These are phyloP conservation scores for Suillus plorans DNA, from an alignment of 768 basidiomycete genomes.

Conservation along the genomic window DNA sequence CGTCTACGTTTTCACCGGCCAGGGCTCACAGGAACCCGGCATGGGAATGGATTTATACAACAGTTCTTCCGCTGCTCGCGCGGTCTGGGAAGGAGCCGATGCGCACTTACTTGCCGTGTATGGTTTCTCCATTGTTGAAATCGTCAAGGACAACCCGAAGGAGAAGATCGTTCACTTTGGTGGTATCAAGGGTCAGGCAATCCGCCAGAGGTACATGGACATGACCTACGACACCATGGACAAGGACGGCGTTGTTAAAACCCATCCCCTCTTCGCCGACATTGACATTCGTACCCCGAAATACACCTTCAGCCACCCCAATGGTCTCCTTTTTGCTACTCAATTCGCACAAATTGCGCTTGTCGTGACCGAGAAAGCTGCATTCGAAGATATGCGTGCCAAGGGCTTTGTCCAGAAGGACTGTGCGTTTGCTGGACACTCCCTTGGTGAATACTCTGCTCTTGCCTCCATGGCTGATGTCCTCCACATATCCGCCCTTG, in stretches of 20 bases:
- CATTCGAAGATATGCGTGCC: conserved; percentile 96
- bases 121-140: conserved; percentile 98
- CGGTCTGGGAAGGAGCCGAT: conserved; percentile 97
- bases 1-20: conserved; percentile 97
- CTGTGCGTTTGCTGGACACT: conserved; percentile 96
- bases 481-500: conserved; percentile 89
- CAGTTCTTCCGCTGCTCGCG: conserved; percentile 87
- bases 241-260: conserved; percentile 94
- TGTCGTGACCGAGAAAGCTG: conserved; percentile 97
- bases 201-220: conserved; percentile 99
- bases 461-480: conserved; percentile 97
- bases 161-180: conserved; percentile 98
- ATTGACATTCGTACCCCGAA: conserved; percentile 93
- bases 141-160: conserved; percentile 98
- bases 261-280: conserved; percentile 92
- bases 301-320: conserved; percentile 98
- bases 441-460: conserved; percentile 97
- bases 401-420: conserved; percentile 93
- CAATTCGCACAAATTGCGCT: conserved; percentile 99
- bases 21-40: conserved; percentile 95
- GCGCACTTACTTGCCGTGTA: conserved; percentile 91
- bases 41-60: conserved; percentile 99
- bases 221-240: conserved; percentile 98
- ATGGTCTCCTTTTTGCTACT: conserved; percentile 93
- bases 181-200: conserved; percentile 98